Conservation (phyloP, 1,284 basidiomycete genomes). For the Naganishia albida region DNA sequence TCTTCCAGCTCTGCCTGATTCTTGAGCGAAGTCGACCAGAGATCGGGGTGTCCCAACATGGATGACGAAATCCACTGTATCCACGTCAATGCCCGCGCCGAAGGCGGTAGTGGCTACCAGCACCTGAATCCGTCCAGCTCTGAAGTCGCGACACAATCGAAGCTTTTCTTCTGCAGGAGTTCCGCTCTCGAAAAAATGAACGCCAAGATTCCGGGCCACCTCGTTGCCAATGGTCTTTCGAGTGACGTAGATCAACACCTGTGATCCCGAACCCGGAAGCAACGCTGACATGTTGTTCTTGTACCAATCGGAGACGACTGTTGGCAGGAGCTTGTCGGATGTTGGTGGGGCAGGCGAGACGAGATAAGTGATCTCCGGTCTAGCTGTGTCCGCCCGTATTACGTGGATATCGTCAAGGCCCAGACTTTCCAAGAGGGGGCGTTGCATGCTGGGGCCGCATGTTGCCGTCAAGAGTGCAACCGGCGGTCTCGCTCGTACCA, state of each 20-base stretch:
- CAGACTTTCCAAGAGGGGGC: neutral
- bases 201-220: neutral
- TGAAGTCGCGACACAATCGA: neutral
- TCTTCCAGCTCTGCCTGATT: constrained; percentile 5
- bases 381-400: neutral
- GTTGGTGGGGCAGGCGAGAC: neutral
- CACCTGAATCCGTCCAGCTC: neutral
- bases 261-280: neutral
- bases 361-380: neutral
- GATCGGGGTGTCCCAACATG: neutral
- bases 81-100: constrained; percentile 7
- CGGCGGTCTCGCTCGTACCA: neutral
- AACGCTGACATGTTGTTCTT: neutral
- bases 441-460: neutral
- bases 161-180: neutral
- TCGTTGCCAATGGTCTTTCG: neutral
- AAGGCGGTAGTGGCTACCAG: constrained; percentile 1
- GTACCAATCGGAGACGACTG: neutral
- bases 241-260: neutral
- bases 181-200: neutral
- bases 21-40: constrained; percentile 2
- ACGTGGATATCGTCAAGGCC: neutral
- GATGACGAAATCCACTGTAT: neutral
- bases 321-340: neutral
- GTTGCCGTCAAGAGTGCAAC: neutral